Percentiles rank a stretch among this genome's conserved stretches.
Conservation (phyloP, 192 early-diverging fungal species). For the Gigaspora rosea region DNA sequence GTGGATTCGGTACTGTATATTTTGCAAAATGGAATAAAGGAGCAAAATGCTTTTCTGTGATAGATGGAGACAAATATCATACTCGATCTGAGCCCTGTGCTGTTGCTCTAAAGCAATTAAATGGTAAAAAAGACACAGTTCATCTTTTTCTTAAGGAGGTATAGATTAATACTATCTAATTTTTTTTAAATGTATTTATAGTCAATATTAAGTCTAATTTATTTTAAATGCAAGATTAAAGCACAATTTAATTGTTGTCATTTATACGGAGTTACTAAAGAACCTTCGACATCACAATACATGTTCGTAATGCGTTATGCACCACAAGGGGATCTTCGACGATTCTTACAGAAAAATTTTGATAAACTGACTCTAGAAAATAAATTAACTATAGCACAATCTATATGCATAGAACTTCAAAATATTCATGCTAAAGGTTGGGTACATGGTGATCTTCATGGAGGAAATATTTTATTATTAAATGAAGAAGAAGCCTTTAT, state of each 20-base stretch:
- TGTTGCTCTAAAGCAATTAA: neutral
- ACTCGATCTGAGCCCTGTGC: neutral
- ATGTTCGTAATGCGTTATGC: neutral
- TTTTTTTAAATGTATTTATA: neutral
- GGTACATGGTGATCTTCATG: neutral
- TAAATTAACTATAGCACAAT: neutral
- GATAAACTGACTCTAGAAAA: neutral
- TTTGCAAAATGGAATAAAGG: no score
- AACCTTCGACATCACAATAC: neutral
- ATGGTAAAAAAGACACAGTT: neutral
- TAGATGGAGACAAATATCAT: no score
- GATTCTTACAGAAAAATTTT: neutral
- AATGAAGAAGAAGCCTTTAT: no score
- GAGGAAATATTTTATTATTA: no score
- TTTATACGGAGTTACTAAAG: neutral
- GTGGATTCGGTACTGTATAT: no score
- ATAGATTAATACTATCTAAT: neutral
- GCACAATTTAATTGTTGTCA: neutral
- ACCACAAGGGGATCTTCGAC: neutral
- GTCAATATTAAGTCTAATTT: neutral
- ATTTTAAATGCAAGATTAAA: neutral
- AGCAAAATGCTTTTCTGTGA: no score
- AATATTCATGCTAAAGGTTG: neutral
- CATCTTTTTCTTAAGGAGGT: neutral
- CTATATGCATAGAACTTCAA: neutral